Base-by-base conservation (phyloP, 2,329 filamentous ascomycete species). In the Colletotrichum costaricense region DNA sequence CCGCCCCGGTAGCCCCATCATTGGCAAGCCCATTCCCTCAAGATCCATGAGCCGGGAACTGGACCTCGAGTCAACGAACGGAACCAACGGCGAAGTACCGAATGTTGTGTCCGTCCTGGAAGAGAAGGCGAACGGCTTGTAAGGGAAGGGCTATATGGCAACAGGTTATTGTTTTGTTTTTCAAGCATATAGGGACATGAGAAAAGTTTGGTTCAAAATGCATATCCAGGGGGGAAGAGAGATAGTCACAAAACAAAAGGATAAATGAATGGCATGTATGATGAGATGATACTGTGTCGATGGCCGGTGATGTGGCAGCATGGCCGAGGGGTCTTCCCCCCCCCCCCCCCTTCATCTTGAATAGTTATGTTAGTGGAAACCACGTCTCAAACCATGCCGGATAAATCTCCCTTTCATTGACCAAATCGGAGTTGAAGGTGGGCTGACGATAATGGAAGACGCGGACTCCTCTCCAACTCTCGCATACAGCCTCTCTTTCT, bases 1-100 rank as follows among this genome's bases (percentile, higher is more conserved):
- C 76, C 87, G 92, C 74, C 91, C 93, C 3, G 88, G 89, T 42
- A 95, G 93, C 54, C 93, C 93, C 24, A 87, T 92, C 60, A 86
- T 86, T 75, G 86, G 54, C 16, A 69, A 65, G 11, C 54, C 67
- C 22, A 22, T 52, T 22, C 89, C 69, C 86, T 88, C 59, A 63
- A 81, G 67, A 12, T 65, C 67, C 38, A 28, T 69, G 59, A 69
- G 67, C 62, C 60, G 54, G 26, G 67, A 85, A 65, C 66, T 85
- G 66, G 76, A 84, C 73, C 77, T 84, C 54, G 28, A 30, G 35
- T 19, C 78, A 81, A 70, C 76, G 11, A 80, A 81, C 55, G 79
- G 78, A 35, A 70, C 66, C 28, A 76, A 77, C 24, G 63, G 57
- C n/a, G 69, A n/a, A 69, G 74, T 80, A 76, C 75, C 78, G 58